Base-by-base conservation (phyloP, 208 protist genomes). In the Crithidia brevicula region DNA sequence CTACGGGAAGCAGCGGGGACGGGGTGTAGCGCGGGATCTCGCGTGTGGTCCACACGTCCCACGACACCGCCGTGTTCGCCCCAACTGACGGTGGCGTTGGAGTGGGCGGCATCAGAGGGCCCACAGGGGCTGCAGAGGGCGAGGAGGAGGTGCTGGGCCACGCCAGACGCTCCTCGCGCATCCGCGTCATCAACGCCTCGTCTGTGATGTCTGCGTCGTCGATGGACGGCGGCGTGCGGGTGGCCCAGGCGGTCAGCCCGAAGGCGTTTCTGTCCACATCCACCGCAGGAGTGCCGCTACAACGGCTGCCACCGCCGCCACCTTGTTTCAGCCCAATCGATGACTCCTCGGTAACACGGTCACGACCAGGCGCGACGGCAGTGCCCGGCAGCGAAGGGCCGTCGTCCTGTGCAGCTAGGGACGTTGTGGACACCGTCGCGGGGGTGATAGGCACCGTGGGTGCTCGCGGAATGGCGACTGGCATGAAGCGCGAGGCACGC, bases 401-500 rank as follows among this genome's bases (percentile, higher is more conserved):
- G 38, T 34, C 15, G 45, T 27, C 46, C 11, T 3, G 2, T 8
- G 4, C 11, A 15, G 42, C 25, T 25, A 20, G 54, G 36, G 63
- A 28, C 4, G 52, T 57, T 25, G 51, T 61, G 28, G 67, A 42
- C 15, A 36, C 15, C 5, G 45, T 54, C 11, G 58, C 46, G 11
- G 46, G 11, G 38, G 72, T 62, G 51, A 67, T 50, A 52, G 86
- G 67, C 11, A 72, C 46, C 8, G 28, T 28, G 9, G 87, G 87
- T 22, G 79, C 67, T 4, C 49, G 79, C 9, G 86, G 86, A n/a
- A 88, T 69, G 22, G 85, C 74, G 18, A 71, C 45, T 0, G 88
- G 77, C 54, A 61, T 80, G 51, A 77, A 91, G 22, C 72, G 61
- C 1, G 85, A 74, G 28, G 81, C 85, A 11, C 85, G 82, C 60